These are phyloP conservation scores for Gossypium schwendimanii DNA, from an alignment of 441 rosid genomes.

Conservation along the genomic window DNA sequence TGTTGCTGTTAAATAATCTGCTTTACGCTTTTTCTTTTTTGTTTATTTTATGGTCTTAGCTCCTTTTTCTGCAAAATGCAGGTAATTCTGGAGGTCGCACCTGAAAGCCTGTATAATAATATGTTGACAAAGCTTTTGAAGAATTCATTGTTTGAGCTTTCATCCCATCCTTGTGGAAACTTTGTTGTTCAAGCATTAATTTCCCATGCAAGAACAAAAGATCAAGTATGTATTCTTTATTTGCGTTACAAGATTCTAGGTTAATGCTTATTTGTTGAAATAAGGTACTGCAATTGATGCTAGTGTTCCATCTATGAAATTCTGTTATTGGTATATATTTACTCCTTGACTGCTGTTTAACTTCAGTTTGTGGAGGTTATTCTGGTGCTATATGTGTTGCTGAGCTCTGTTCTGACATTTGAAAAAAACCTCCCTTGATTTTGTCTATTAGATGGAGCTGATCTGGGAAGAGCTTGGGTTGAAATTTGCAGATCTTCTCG, in stretches of 20 bases:
- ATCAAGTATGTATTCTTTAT: constrained; percentile 46
- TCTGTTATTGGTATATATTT: neutral
- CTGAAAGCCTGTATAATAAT: constrained; percentile 60
- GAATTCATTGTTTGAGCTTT: constrained; percentile 60
- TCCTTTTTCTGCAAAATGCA: constrained; percentile 26
- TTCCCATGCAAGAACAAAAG: constrained; percentile 56
- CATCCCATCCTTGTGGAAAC: constrained; percentile 77
- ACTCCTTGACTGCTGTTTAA: neutral
- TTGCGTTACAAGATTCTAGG: neutral
- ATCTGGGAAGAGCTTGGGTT: constrained; percentile 79
- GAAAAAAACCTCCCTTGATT: constrained; percentile 5
- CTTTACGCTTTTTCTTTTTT: neutral
- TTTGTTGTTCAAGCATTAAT: constrained; percentile 74
- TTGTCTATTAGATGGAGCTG: constrained; percentile 52
- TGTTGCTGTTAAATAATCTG: neutral
- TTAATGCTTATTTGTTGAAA: neutral
- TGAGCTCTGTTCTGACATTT: constrained; percentile 7
- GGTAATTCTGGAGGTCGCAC: constrained; percentile 80
- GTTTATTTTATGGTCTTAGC: neutral
- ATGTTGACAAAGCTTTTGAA: constrained; percentile 59
- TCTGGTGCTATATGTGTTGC: neutral
- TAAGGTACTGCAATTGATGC: neutral
- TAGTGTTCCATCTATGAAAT: neutral
- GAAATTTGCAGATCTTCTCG: constrained; percentile 68
- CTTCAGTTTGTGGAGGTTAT: neutral